Conservation (phyloP, 1,284 basidiomycete genomes). For the Naganishia sp. region DNA sequence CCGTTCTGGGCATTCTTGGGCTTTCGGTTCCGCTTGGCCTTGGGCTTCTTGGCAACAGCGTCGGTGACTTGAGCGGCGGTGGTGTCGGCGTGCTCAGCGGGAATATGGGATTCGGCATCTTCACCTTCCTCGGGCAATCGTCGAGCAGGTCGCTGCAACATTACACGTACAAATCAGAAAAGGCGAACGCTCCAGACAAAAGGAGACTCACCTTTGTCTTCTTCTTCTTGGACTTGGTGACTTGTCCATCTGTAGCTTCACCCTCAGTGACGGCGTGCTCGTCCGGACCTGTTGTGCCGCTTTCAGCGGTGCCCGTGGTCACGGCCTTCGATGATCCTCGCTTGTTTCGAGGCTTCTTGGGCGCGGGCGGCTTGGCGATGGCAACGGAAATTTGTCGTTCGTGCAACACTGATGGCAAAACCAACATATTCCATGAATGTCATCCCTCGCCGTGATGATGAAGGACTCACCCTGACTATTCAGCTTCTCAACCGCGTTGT, state of each 20-base stretch:
- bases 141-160: constrained; percentile 41
- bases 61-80: constrained; percentile 23
- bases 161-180: not conserved
- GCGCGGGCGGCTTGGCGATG: constrained; percentile 81
- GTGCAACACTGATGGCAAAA: constrained; percentile 62
- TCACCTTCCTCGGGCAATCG: constrained; percentile 49
- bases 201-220: constrained; percentile 41
- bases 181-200: not conserved
- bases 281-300: constrained; percentile 39
- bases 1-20: constrained; percentile 44
- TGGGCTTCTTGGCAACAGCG: constrained; percentile 30
- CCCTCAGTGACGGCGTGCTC: constrained; percentile 37
- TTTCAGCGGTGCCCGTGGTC: constrained; percentile 42
- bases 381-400: constrained; percentile 83
- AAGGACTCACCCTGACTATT: constrained; percentile 65
- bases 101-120: constrained; percentile 32
- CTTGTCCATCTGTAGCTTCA: constrained; percentile 34
- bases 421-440: not conserved
- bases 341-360: constrained; percentile 61
- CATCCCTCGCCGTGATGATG: not conserved
- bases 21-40: constrained; percentile 36
- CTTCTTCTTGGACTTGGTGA: constrained; percentile 46
- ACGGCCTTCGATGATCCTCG: constrained; percentile 32
- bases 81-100: constrained; percentile 23
- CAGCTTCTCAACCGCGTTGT: constrained; percentile 80